Percentiles rank a stretch among this genome's conserved stretches.
These are phyloP conservation scores for Erythrophleum ivorense DNA, from an alignment of 331 rosid species.

Conservation along the genomic window DNA sequence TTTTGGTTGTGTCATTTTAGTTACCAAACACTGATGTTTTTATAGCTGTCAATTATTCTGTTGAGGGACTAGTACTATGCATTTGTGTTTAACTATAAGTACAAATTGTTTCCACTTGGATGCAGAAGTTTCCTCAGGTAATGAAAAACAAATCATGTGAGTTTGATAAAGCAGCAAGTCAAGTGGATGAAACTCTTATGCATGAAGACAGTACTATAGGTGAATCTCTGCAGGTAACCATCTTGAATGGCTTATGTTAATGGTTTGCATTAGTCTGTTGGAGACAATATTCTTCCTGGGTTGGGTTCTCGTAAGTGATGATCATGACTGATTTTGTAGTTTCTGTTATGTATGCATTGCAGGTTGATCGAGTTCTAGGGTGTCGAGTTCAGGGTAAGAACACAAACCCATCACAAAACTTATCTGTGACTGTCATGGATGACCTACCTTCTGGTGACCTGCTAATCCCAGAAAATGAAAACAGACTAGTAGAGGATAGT, in stretches of 20 bases:
- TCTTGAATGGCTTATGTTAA: constrained; percentile 31
- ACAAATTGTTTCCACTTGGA: constrained; percentile 41
- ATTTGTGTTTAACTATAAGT: constrained; percentile 12
- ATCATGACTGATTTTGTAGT: constrained; percentile 38
- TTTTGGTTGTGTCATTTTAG: background rate
- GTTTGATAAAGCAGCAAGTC: constrained; percentile 55
- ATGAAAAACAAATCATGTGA: constrained; percentile 49
- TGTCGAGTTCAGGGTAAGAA: constrained; percentile 75
- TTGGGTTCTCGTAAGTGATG: constrained; percentile 32
- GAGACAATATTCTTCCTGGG: constrained; percentile 28
- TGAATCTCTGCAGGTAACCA: constrained; percentile 81
- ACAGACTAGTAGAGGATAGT: constrained; percentile 57
- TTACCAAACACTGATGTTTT: background rate
- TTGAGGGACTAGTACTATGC: constrained; percentile 32
- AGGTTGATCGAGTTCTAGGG: constrained; percentile 97
- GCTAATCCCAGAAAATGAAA: constrained; percentile 56
- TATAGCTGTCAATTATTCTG: constrained; percentile 11
- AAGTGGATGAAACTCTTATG: constrained; percentile 45
- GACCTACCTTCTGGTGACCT: constrained; percentile 59
- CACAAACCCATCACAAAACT: constrained; percentile 47
- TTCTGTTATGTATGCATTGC: constrained; percentile 44
- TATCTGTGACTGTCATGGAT: constrained; percentile 55
- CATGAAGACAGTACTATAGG: constrained; percentile 47
- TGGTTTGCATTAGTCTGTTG: constrained; percentile 33
- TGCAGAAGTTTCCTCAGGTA: constrained; percentile 66